phyloP scores from a whole-genome alignment of 257 asterid species.

The Echites panduratus region DNA sequence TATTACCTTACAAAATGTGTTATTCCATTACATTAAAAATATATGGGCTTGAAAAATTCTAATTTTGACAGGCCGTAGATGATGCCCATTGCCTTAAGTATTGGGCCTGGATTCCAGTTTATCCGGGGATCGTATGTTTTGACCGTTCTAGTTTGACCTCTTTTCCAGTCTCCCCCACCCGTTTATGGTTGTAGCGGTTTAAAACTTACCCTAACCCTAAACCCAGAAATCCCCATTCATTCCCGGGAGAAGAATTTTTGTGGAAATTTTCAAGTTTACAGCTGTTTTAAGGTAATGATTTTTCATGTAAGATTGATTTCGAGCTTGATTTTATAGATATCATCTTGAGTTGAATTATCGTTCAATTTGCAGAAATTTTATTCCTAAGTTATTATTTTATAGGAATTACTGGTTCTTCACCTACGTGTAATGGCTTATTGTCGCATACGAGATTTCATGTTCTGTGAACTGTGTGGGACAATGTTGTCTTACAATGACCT shows the following conservation, averaged over 20 bases:
- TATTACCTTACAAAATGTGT: not conserved
- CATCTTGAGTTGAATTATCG: not conserved
- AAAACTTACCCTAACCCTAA: not conserved
- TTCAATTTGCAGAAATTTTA: not conserved
- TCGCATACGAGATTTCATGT: conserved; percentile 79
- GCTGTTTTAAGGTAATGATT: not conserved
- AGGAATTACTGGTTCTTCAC: not conserved
- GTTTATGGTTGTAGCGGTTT: not conserved
- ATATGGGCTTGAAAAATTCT: not conserved
- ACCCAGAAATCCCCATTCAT: not conserved
- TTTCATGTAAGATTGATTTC: not conserved
- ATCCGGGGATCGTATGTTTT: not conserved
- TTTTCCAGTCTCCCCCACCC: not conserved
- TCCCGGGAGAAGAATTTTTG: not conserved
- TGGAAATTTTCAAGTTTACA: not conserved
- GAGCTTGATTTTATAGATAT: not conserved
- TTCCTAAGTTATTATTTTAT: not conserved
- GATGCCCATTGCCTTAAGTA: not conserved
- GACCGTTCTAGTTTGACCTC: not conserved
- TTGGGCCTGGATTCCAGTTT: not conserved
- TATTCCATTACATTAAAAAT: not conserved
- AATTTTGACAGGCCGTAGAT: not conserved
- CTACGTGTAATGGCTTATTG: conserved; percentile 36
- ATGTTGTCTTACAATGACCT: conserved; percentile 43
- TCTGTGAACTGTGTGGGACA: conserved; percentile 67